Percentiles rank a stretch among this genome's conserved stretches.
Evolutionary conservation across 148 eudicot genomes (phyloP).

Genomic region (Vaccinium darrowii): DNA sequence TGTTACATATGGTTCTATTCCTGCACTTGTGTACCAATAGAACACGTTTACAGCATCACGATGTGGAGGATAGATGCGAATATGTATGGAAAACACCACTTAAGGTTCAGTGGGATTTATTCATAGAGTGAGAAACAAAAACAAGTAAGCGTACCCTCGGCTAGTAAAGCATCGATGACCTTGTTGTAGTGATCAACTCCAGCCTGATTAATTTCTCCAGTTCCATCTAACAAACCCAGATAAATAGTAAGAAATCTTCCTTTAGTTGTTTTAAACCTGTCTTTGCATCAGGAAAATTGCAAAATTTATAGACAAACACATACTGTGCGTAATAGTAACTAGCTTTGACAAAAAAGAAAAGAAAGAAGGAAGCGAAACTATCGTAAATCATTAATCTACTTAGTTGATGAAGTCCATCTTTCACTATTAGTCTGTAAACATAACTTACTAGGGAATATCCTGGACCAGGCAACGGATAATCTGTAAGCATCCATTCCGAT

Average conservation of each 20-base stretch:
- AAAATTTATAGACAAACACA: neutral
- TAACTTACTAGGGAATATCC: conserved; percentile 79
- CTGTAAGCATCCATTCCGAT: conserved; percentile 92
- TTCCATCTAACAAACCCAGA: conserved; percentile 55
- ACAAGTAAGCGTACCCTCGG: conserved; percentile 37
- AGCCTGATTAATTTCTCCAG: conserved; percentile 78
- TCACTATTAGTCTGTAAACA: neutral
- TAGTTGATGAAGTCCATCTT: neutral
- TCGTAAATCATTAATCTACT: neutral
- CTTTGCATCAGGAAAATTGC: neutral
- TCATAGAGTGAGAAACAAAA: neutral
- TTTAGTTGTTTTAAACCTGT: neutral
- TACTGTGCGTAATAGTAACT: neutral
- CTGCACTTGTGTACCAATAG: conserved; percentile 29
- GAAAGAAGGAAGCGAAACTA: neutral
- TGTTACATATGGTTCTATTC: conserved; percentile 85
- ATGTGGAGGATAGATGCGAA: neutral
- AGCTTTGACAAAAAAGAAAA: neutral
- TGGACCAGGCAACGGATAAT: conserved; percentile 88
- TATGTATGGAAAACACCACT: neutral
- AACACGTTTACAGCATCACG: neutral
- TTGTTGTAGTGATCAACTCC: conserved; percentile 91
- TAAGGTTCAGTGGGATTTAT: neutral
- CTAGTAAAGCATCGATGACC: conserved; percentile 76
- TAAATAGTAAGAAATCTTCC: neutral